Evolutionary conservation across 108 stramenopile genomes (phyloP).

Genomic region (Nitzschia putrida): DNA sequence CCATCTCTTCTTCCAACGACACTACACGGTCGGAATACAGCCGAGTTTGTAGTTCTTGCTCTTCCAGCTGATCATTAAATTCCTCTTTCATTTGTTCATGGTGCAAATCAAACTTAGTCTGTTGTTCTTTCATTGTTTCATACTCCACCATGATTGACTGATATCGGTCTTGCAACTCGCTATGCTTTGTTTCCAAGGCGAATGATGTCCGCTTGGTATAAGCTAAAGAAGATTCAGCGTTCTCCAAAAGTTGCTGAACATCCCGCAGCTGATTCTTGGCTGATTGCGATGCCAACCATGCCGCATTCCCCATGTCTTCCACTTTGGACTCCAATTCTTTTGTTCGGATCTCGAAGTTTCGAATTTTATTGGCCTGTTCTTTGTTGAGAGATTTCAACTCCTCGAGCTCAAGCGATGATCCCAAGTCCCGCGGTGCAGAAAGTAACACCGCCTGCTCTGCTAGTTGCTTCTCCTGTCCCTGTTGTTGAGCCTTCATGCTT

Average conservation of each 20-base stretch:
- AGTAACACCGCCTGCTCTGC: background rate
- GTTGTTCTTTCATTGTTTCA: background rate
- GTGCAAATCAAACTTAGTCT: background rate
- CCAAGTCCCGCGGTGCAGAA: background rate
- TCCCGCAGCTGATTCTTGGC: background rate
- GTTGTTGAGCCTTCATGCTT: background rate
- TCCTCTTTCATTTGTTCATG: slow-evolving; percentile 5
- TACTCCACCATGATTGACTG: background rate
- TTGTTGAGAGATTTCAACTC: background rate
- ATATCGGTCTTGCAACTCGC: background rate
- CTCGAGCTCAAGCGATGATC: background rate
- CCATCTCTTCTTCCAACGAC: background rate
- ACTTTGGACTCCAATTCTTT: background rate
- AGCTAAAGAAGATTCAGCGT: background rate
- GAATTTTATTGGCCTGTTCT: background rate
- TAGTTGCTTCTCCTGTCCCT: background rate
- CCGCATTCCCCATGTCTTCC: background rate
- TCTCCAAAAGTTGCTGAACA: background rate
- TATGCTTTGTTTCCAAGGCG: background rate
- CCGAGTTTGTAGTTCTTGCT: no score
- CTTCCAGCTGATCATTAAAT: background rate
- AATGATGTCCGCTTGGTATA: background rate
- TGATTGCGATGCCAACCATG: background rate
- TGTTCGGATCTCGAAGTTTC: background rate
- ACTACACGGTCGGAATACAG: no score